Conservation (phyloP, 2,329 filamentous ascomycete species). For the Aureobasidium musti region DNA sequence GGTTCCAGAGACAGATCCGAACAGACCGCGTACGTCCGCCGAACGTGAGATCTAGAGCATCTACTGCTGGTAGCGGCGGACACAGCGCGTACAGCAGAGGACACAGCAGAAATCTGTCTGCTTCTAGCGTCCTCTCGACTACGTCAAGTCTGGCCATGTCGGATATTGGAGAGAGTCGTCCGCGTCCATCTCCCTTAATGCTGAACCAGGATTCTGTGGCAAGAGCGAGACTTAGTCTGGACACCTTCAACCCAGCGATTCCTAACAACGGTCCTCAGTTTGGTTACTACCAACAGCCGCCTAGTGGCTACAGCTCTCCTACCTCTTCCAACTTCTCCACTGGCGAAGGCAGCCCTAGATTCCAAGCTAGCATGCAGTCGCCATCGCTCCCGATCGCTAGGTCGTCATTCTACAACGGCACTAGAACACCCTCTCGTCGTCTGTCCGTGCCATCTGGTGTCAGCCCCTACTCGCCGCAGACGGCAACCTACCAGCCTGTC, state of each 20-base stretch:
- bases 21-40: conserved; percentile 80
- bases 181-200: conserved; percentile 76
- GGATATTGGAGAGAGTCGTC: conserved; percentile 60
- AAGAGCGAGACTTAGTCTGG: conserved; percentile 66
- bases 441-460: conserved; percentile 77
- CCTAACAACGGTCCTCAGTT: conserved; percentile 66
- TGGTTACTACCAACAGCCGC: conserved; percentile 66
- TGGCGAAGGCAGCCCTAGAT: conserved; percentile 74
- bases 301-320: conserved; percentile 76
- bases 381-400: conserved; percentile 68
- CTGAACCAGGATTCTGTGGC: conserved; percentile 70
- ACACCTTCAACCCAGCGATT: conserved; percentile 62
- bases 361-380: conserved; percentile 68
- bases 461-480: conserved; percentile 57
- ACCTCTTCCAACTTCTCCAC: conserved; percentile 81
- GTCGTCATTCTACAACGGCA: conserved; percentile 71
- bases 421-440: conserved; percentile 68
- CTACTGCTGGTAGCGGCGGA: conserved; percentile 69
- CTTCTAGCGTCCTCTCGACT: conserved; percentile 81
- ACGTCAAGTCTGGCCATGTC: conserved; percentile 67
- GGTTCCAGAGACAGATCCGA: conserved; percentile 88
- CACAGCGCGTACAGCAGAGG: conserved; percentile 67
- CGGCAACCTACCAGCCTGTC: conserved; percentile 49
- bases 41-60: conserved; percentile 70
- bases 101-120: conserved; percentile 81